These are phyloP conservation scores for Talaromyces piceae DNA, from an alignment of 2,329 filamentous ascomycete genomes.

Conservation along the genomic window DNA sequence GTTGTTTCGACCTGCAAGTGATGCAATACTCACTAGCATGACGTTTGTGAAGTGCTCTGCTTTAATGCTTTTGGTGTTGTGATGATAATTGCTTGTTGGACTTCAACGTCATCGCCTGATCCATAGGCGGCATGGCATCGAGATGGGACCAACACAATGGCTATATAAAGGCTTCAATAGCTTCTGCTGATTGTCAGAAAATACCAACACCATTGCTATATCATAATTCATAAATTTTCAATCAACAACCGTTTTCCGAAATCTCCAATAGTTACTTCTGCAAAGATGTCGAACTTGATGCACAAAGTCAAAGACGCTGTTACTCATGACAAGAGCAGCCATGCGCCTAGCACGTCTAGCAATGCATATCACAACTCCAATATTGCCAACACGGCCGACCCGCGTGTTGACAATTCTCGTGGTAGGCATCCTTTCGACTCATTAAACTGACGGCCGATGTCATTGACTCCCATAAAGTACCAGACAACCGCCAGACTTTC, in stretches of 20 bases:
- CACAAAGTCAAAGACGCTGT: conserved; percentile 12
- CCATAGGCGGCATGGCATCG: background rate
- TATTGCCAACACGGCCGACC: conserved; percentile 32
- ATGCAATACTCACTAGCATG: background rate
- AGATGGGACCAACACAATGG: background rate
- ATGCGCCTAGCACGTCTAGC: conserved; percentile 14
- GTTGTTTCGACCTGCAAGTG: background rate
- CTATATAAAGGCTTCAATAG: background rate
- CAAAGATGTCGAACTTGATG: conserved; percentile 11
- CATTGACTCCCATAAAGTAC: background rate
- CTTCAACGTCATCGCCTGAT: background rate
- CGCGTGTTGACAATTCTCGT: conserved; percentile 22
- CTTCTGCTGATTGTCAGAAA: background rate
- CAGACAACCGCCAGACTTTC: conserved; percentile 11
- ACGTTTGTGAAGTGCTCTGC: background rate
- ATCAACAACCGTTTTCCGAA: background rate
- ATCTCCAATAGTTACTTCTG: background rate
- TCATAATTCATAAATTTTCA: background rate
- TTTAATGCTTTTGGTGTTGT: background rate
- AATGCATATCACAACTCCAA: conserved; percentile 34
- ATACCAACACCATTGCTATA: background rate
- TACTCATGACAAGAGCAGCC: conserved; percentile 10
- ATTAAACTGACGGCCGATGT: background rate
- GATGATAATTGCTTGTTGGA: background rate
- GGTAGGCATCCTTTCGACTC: background rate